A percentile compares a stretch with the other conserved stretches of the same genome.
Evolutionary conservation across 257 asterid species (phyloP).

Genomic region (Jaltomata sinuosa): DNA sequence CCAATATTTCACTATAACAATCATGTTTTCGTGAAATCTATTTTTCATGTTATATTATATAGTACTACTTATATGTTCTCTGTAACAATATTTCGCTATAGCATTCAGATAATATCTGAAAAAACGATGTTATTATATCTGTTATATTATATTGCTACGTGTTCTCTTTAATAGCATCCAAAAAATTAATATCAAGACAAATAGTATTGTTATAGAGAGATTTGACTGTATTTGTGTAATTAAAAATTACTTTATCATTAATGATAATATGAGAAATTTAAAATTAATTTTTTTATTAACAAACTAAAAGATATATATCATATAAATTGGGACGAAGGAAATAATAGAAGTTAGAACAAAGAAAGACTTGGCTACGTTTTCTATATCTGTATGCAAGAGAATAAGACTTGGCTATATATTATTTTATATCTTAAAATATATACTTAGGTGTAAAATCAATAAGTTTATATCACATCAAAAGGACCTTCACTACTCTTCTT

Average conservation of each 20-base stretch:
- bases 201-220: background rate
- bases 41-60: too few species aligned
- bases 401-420: too few species aligned
- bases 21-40: too few species aligned
- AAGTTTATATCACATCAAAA: background rate
- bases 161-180: background rate
- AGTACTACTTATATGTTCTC: too few species aligned
- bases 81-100: too few species aligned
- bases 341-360: background rate
- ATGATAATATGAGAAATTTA: background rate
- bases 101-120: too few species aligned
- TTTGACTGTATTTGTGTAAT: background rate
- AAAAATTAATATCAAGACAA: background rate
- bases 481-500: background rate
- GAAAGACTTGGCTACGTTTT: background rate
- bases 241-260: background rate
- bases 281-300: background rate
- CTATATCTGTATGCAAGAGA: too few species aligned
- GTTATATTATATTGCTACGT: too few species aligned
- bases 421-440: too few species aligned
- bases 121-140: too few species aligned
- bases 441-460: background rate
- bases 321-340: background rate
- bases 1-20: too few species aligned
- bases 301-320: background rate